Evolutionary conservation across 2,329 filamentous ascomycete genomes (phyloP), one percentile per base, ranked within the genome.

Genomic region (Dothideomycetes sp.): DNA sequence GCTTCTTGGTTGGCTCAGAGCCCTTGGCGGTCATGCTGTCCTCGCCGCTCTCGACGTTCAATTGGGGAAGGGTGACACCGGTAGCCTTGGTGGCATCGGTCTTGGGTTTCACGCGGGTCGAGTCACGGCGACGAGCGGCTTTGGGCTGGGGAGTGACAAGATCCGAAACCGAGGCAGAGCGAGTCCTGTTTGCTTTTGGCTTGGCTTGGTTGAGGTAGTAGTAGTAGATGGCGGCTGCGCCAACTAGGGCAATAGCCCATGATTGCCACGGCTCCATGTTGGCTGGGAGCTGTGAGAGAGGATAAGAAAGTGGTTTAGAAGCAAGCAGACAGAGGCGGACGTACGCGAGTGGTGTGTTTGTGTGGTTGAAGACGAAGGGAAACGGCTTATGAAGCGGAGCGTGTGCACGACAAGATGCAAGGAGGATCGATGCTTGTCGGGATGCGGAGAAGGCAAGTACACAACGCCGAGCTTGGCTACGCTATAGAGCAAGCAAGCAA

Each of bases 1-100:
- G 51, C 51, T 62, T 62, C 49, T 59, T 61, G 20, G 38, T 49
- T 18, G 35, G 33, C 20, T 47, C 49, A 11, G 46, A 44, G 5
- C 35, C 45, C 18, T 36, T 50, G 29, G 17, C 30, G 27, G 19
- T 41, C 7, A 15, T 24, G 40, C 32, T 36, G 10, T 34, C 40
- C 2, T 42, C 32, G 28, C 40, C 32, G 16, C 31, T 31, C 20
- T 36, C 20, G 27, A 42, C 32, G 13, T 19, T 36, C 31, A 31
- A 13, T 16, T 34, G 31, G 11, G 40, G 31, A 16, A 42, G 19
- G 24, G 39, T 38, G 33, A 47, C 44, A 25, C 51, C 50, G 9
- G 46, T 38, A 16, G 42, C 33, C 23, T 44, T 43, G 22, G 40
- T 36, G 17, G 22, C 42, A 33, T 49, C 45, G 24, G 47, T 47